phyloP scores from a whole-genome alignment of 2,329 filamentous ascomycete species.

The Claviceps monticola region DNA sequence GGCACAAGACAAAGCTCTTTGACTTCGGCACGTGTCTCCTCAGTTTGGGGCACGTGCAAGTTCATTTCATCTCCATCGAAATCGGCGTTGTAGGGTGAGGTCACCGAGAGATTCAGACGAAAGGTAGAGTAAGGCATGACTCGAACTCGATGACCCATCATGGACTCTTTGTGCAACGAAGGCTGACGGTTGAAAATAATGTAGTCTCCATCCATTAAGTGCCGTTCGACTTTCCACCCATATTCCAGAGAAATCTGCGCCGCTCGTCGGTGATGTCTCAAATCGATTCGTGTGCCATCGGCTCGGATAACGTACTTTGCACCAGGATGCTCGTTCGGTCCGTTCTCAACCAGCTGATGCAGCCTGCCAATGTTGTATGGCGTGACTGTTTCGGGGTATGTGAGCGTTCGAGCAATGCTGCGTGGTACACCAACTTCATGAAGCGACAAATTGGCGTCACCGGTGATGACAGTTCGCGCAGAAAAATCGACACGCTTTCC shows the following conservation, averaged over 20 bases:
- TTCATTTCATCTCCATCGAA: conserved; percentile 99
- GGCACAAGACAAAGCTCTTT: conserved; percentile 95
- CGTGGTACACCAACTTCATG: conserved; percentile 95
- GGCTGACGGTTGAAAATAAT: conserved; percentile 99
- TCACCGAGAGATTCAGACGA: conserved; percentile 91
- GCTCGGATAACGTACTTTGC: conserved; percentile 93
- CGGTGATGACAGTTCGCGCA: conserved; percentile 97
- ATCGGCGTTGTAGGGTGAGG: conserved; percentile 98
- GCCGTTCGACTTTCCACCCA: conserved; percentile 97
- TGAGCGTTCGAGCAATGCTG: conserved; percentile 83
- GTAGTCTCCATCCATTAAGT: conserved; percentile 89
- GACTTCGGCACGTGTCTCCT: conserved; percentile 91
- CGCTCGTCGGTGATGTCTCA: conserved; percentile 82
- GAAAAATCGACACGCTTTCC: conserved; percentile 99
- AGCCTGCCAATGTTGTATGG: conserved; percentile 95
- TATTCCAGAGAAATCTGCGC: conserved; percentile 80
- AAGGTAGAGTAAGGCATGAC: conserved; percentile 99
- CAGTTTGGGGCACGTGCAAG: conserved; percentile 93
- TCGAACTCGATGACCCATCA: conserved; percentile 97
- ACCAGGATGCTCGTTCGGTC: conserved; percentile 87
- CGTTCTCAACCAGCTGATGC: conserved; percentile 78
- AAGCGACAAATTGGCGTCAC: conserved; percentile 89
- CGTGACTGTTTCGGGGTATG: conserved; percentile 94
- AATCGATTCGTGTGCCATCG: conserved; percentile 85
- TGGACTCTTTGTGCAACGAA: conserved; percentile 97